Base-by-base conservation (phyloP, 2,329 filamentous ascomycete genomes). In the Clathrospora elynae region DNA sequence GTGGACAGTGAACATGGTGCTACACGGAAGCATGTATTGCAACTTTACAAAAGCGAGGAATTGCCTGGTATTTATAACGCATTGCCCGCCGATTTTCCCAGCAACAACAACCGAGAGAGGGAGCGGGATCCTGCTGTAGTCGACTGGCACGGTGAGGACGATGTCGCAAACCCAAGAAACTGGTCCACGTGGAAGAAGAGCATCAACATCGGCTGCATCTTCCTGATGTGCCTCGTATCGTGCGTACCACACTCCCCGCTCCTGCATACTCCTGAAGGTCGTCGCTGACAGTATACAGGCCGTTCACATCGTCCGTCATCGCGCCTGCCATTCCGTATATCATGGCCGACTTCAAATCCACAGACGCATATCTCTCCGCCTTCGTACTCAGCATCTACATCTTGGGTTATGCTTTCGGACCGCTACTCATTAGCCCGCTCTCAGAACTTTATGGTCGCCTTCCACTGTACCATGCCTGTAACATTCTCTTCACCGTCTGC, bases 401-500 rank as follows among this genome's bases (percentile, higher is more conserved):
- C 8, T 42, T 68, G 4, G 63, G 59, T 2, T 66, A 58, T 18
- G 59, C 62, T 9, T 44, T 58, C 26, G 62, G 64, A 1, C 64
- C 64, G 0, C 52, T 61, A 9, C 18, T 62, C 12, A 47, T 61
- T 8, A 56, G 53, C 2, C 61, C 62, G 2, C 47, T 64, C 3
- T 59, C 57, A n/a, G 61, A 65, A 32, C 30, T 62, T 4, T 65
- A 57, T 34, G 60, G 58, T 10, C 55, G 59, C 36, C 46, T 71
- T 70, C 77, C 78, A 49, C 52, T 79, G 2, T 66, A 85, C 48
- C 73, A 76, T 8, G 59, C 59, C 2, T 77, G 80, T 40, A 87
- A 82, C 46, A 59, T 75, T 10, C 74, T 81, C 46, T 86, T 85
- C 64, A 75, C 79, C 41, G 55, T 77, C 5, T 85, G 80, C 73